phyloP scores from a whole-genome alignment of 2,329 filamentous ascomycete species.

The Fusarium udum region DNA sequence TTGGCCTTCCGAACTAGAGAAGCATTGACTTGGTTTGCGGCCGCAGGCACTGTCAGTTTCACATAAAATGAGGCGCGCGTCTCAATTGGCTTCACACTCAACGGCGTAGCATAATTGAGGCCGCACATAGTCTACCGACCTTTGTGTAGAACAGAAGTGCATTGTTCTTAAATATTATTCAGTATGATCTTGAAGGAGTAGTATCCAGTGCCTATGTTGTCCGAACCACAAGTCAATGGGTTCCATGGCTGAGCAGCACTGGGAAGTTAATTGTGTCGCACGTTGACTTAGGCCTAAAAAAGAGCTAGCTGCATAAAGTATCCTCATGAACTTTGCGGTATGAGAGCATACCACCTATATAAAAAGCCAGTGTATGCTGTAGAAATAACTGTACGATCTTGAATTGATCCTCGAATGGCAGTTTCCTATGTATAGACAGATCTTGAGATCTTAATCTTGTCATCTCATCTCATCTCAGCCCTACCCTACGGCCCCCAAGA shows the following conservation, averaged over 20 bases:
- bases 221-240: too few relatives aligned
- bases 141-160: too few relatives aligned
- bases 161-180: too few relatives aligned
- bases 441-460: not conserved
- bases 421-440: too few relatives aligned
- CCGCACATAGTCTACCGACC: too few relatives aligned
- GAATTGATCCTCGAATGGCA: too few relatives aligned
- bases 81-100: not conserved
- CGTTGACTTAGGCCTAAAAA: too few relatives aligned
- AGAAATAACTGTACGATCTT: rapidly evolving
- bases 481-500: not conserved
- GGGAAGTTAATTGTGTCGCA: too few relatives aligned
- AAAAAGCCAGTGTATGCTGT: rapidly evolving
- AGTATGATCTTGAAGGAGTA: too few relatives aligned
- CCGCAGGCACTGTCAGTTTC: not conserved
- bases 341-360: rapidly evolving
- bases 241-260: too few relatives aligned
- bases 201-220: too few relatives aligned
- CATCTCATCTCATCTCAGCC: not conserved
- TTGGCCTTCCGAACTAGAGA: not conserved
- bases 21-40: not conserved
- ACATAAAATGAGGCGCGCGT: not conserved
- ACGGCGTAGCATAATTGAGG: too few relatives aligned
- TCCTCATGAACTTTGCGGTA: rapidly evolving
- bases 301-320: rapidly evolving